A percentile compares a stretch with the other conserved stretches of the same genome.
phyloP scores from a whole-genome alignment of 1,284 basidiomycete species.

The Sanguinoderma infundibulare region DNA sequence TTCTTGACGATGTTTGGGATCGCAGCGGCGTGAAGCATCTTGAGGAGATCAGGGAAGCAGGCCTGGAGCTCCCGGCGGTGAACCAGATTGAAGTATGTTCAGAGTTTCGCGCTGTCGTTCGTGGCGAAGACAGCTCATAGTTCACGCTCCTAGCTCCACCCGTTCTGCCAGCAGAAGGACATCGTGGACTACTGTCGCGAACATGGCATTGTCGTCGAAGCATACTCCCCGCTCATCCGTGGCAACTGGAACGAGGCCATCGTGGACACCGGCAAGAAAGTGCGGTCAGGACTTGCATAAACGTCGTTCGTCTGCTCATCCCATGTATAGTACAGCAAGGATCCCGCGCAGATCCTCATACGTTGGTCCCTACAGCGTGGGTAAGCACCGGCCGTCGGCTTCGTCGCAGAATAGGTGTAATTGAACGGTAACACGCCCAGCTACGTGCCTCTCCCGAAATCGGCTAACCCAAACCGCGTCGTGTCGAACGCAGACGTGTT shows the following conservation, averaged over 20 bases:
- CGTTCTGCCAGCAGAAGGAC: slow-evolving; percentile 81
- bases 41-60: slow-evolving; percentile 69
- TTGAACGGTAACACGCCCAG: slow-evolving; percentile 29
- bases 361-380: slow-evolving; percentile 69
- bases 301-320: neutral
- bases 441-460: slow-evolving; percentile 57
- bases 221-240: slow-evolving; percentile 57
- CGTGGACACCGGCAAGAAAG: slow-evolving; percentile 48
- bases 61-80: slow-evolving; percentile 68
- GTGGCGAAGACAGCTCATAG: too few relatives aligned
- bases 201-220: slow-evolving; percentile 75
- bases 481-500: slow-evolving; percentile 53
- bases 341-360: slow-evolving; percentile 63
- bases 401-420: neutral
- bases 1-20: neutral
- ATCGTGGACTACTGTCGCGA: slow-evolving; percentile 79
- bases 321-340: slow-evolving; percentile 47
- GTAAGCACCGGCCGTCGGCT: slow-evolving; percentile 23
- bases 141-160: slow-evolving; percentile 62
- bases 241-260: slow-evolving; percentile 47
- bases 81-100: slow-evolving; percentile 79
- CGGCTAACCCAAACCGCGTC: slow-evolving; percentile 50
- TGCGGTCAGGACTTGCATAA: neutral
- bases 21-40: slow-evolving; percentile 63
- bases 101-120: neutral